Evolutionary conservation across 2,329 filamentous ascomycete species (phyloP).

Genomic region (Chaetomiaceae sp.): DNA sequence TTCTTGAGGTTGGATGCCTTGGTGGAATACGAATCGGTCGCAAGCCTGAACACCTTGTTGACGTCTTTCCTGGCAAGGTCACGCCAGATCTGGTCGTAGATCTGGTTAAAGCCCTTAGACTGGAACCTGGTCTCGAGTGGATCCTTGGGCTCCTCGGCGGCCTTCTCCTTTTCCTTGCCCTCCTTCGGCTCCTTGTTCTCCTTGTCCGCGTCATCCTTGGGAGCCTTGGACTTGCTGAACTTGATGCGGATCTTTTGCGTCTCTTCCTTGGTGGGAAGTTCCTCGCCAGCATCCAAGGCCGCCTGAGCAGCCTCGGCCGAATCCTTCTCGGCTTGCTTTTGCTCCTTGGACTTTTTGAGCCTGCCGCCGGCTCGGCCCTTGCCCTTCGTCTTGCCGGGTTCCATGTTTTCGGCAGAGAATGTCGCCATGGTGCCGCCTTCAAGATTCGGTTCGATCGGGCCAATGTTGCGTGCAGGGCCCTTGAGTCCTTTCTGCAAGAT

Average conservation of each 20-base stretch:
- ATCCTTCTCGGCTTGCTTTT: constrained; percentile 75
- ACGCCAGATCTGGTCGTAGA: constrained; percentile 96
- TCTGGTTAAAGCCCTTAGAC: constrained; percentile 91
- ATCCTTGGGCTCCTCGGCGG: constrained; percentile 44
- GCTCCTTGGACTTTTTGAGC: constrained; percentile 86
- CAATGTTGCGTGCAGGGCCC: constrained; percentile 64
- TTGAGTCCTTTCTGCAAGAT: constrained; percentile 83
- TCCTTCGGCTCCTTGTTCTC: constrained; percentile 46
- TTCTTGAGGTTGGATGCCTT: constrained; percentile 96
- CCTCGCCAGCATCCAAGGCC: constrained; percentile 72
- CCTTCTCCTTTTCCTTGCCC: constrained; percentile 42
- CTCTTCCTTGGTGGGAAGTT: constrained; percentile 57
- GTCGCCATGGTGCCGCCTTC: constrained; percentile 82
- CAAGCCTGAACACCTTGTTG: constrained; percentile 85
- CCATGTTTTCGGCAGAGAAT: constrained; percentile 65
- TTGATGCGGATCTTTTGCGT: constrained; percentile 60
- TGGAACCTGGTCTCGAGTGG: constrained; percentile 62
- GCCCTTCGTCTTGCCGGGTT: constrained; percentile 45
- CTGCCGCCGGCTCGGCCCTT: constrained; percentile 59
- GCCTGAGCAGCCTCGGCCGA: constrained; percentile 85
- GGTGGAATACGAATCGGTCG: constrained; percentile 76
- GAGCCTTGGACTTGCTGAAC: constrained; percentile 48
- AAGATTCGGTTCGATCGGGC: constrained; percentile 70
- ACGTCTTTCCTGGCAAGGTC: constrained; percentile 92
- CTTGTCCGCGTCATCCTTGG: constrained; percentile 38